Evolutionary conservation across 257 asterid genomes (phyloP).

Genomic region (Pogostemon cablin): DNA sequence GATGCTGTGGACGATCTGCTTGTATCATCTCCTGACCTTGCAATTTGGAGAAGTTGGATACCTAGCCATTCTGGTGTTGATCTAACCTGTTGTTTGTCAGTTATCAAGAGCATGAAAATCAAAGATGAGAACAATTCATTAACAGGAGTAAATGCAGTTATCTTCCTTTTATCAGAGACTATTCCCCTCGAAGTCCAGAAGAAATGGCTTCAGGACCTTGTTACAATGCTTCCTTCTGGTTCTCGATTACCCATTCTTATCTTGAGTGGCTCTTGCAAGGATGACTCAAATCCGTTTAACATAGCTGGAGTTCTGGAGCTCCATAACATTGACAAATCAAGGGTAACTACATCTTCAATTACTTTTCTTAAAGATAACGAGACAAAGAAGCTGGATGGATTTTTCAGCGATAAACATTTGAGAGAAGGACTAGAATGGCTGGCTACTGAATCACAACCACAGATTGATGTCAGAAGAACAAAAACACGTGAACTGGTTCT

Average conservation of each 20-base stretch:
- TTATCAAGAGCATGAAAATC: conserved; percentile 53
- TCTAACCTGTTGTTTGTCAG: conserved; percentile 66
- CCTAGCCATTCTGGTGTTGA: conserved; percentile 50
- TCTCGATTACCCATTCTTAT: conserved; percentile 79
- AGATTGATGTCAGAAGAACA: conserved; percentile 49
- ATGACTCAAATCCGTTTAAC: conserved; percentile 45
- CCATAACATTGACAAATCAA: conserved; percentile 55
- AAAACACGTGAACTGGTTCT: conserved; percentile 78
- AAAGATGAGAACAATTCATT: conserved; percentile 47
- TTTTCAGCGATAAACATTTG: conserved; percentile 67
- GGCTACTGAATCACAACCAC: conserved; percentile 72
- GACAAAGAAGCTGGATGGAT: conserved; percentile 46
- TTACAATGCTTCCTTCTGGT: conserved; percentile 60
- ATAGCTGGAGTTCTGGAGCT: conserved; percentile 58
- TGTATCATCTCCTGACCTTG: conserved; percentile 60
- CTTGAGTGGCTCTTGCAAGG: conserved; percentile 54
- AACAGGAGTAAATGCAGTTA: conserved; percentile 71
- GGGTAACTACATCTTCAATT: conserved; percentile 43
- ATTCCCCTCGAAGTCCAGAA: conserved; percentile 66
- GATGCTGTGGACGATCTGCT: conserved; percentile 44
- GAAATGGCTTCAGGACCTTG: conserved; percentile 56
- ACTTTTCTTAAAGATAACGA: conserved; percentile 53
- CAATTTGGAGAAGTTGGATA: conserved; percentile 82
- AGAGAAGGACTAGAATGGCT: conserved; percentile 84
- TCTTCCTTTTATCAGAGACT: conserved; percentile 65